A percentile compares a stretch with the other conserved stretches of the same genome.
Conservation (phyloP, 139 green algal genomes). For the Micractinium sp. region DNA sequence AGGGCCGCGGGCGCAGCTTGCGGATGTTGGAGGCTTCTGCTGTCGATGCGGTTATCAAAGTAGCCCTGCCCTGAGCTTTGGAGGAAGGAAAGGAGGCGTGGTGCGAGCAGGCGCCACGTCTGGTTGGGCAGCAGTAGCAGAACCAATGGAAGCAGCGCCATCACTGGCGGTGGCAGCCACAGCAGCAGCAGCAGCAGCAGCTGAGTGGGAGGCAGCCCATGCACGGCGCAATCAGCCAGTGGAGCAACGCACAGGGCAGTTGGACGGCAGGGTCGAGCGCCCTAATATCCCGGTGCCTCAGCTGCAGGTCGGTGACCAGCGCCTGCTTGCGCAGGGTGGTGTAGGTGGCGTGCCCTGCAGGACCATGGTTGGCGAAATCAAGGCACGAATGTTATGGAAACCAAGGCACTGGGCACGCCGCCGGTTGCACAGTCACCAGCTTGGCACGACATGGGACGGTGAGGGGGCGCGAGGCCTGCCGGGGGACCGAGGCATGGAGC, state of each 20-base stretch:
- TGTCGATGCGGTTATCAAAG: too few species aligned
- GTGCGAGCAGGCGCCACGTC: too few species aligned
- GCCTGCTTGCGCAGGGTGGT: conserved; percentile 43
- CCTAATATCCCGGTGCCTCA: conserved; percentile 39
- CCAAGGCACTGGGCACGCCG: too few species aligned
- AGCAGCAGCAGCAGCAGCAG: neutral
- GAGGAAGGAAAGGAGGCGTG: neutral
- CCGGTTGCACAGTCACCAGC: too few species aligned
- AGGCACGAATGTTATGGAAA: too few species aligned
- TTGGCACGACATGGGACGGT: too few species aligned
- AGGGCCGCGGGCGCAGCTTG: neutral
- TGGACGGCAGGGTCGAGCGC: conserved; percentile 34
- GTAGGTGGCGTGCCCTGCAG: conserved; percentile 23
- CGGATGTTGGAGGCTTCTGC: too few species aligned
- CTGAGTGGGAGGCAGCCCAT: neutral
- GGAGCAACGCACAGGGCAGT: conserved; percentile 33
- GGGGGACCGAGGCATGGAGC: too few species aligned
- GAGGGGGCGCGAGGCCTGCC: too few species aligned
- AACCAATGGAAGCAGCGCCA: neutral
- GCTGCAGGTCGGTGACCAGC: conserved; percentile 31
- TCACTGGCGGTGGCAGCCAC: neutral
- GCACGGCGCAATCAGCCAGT: neutral
- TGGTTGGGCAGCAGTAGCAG: neutral
- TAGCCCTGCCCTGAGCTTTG: too few species aligned
- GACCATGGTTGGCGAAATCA: too few species aligned